Percentiles rank a stretch among this genome's conserved stretches.
These are phyloP conservation scores for Austroboletus eburneus DNA, from an alignment of 768 basidiomycete species.

Conservation along the genomic window DNA sequence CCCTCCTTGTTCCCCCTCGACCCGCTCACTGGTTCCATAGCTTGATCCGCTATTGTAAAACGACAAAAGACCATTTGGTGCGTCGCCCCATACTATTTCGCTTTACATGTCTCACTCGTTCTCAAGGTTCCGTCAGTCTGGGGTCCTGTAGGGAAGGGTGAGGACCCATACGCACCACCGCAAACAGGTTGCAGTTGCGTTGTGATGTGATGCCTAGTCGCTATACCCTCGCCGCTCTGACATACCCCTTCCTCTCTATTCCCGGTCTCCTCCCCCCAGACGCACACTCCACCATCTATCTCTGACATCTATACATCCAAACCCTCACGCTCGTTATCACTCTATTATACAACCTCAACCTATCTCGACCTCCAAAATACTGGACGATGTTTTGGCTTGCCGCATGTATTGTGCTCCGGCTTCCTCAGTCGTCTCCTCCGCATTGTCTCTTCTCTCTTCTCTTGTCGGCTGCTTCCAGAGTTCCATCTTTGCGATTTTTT, in stretches of 20 bases:
- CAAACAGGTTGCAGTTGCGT: slow-evolving; percentile 67
- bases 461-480: neutral
- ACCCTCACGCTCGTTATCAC: slow-evolving; percentile 25
- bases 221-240: slow-evolving; percentile 29
- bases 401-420: slow-evolving; percentile 21
- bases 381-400: slow-evolving; percentile 25
- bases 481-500: neutral
- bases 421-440: slow-evolving; percentile 5
- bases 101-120: slow-evolving; percentile 1
- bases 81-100: slow-evolving; percentile 25
- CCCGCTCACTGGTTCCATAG: slow-evolving; percentile 37
- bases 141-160: slow-evolving; percentile 85
- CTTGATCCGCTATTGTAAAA: slow-evolving; percentile 91
- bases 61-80: slow-evolving; percentile 86
- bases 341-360: slow-evolving; percentile 24
- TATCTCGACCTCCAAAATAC: slow-evolving; percentile 22
- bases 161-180: slow-evolving; percentile 91
- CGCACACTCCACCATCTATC: slow-evolving; percentile 17
- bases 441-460: slow-evolving; percentile 2
- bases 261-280: slow-evolving; percentile 6
- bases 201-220: slow-evolving; percentile 54
- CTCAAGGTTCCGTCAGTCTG: slow-evolving; percentile 85
- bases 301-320: slow-evolving; percentile 20
- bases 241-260: slow-evolving; percentile 28
- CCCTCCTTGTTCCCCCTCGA: neutral